These are phyloP conservation scores for Trichothecium roseum DNA, from an alignment of 2,329 filamentous ascomycete species.

Conservation along the genomic window DNA sequence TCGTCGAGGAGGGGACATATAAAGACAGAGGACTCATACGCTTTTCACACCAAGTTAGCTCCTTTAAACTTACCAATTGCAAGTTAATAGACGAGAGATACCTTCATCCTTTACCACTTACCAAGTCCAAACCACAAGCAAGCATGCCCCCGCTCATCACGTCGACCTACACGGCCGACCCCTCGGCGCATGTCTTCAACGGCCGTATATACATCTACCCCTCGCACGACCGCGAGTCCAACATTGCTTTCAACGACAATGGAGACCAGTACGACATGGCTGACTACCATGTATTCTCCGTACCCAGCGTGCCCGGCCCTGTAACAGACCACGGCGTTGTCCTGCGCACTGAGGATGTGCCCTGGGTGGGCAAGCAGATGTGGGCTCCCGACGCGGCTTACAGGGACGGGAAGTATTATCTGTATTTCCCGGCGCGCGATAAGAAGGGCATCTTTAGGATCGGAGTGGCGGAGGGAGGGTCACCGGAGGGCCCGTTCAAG, in stretches of 20 bases:
- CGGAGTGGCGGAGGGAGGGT: slow-evolving; percentile 55
- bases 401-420: slow-evolving; percentile 60
- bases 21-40: too few relatives aligned
- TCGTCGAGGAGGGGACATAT: too few relatives aligned
- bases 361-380: slow-evolving; percentile 69
- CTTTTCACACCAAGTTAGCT: too few relatives aligned
- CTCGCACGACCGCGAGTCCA: slow-evolving; percentile 67
- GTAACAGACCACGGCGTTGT: slow-evolving; percentile 67
- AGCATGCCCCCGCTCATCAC: slow-evolving; percentile 52
- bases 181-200: slow-evolving; percentile 72
- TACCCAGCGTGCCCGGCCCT: slow-evolving; percentile 36
- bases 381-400: slow-evolving; percentile 70
- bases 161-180: slow-evolving; percentile 71
- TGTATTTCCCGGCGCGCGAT: slow-evolving; percentile 70
- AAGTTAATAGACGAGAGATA: too few relatives aligned
- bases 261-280: slow-evolving; percentile 79
- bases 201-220: slow-evolving; percentile 69
- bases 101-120: too few relatives aligned
- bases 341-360: slow-evolving; percentile 54
- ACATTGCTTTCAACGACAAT: slow-evolving; percentile 71
- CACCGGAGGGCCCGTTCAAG: slow-evolving; percentile 59
- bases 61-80: too few relatives aligned
- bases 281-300: slow-evolving; percentile 72
- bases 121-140: too few relatives aligned
- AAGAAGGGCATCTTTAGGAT: slow-evolving; percentile 61